Evolutionary conservation across 495 filamentous ascomycete species (phyloP).

Genomic region (Annulohypoxylon maeteangense): DNA sequence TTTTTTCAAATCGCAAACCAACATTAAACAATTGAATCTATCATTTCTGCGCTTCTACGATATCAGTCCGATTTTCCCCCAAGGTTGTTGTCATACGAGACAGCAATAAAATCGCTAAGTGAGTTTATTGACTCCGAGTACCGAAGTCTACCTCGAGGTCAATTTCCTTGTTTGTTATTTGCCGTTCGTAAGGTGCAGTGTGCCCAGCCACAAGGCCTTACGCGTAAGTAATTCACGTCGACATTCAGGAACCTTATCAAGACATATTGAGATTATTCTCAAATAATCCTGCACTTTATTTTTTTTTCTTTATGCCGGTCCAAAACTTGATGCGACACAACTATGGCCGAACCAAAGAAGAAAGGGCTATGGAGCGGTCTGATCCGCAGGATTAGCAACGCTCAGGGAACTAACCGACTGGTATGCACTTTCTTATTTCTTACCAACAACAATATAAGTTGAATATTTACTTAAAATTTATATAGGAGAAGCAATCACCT

Average conservation of each 20-base stretch:
- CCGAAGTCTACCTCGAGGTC: constrained; percentile 4
- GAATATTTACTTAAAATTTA: constrained; percentile 20
- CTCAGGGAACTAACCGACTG: constrained; percentile 46
- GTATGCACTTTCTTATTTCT: constrained; percentile 37
- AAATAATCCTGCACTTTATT: constrained; percentile 29
- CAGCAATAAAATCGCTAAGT: constrained; percentile 1
- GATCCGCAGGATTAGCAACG: constrained; percentile 50
- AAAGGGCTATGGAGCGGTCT: constrained; percentile 53
- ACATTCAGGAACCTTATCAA: constrained; percentile 37
- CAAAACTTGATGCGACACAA: constrained; percentile 28
- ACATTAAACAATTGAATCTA: constrained; percentile 2
- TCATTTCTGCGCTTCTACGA: not conserved
- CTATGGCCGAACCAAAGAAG: constrained; percentile 51
- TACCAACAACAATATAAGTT: not conserved
- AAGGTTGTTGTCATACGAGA: constrained; percentile 19
- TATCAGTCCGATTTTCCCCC: not conserved
- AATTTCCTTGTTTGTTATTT: constrained; percentile 33
- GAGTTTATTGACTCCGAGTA: constrained; percentile 7
- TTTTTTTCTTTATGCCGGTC: constrained; percentile 25
- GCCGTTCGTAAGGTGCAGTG: constrained; percentile 6
- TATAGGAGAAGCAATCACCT: constrained; percentile 45
- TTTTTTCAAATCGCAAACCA: constrained; percentile 15
- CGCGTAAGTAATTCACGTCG: constrained; percentile 35
- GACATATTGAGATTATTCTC: constrained; percentile 25
- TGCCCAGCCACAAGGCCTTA: constrained; percentile 45